These are phyloP conservation scores for Nicotiana paniculata DNA, from an alignment of 257 asterid species.

Conservation along the genomic window DNA sequence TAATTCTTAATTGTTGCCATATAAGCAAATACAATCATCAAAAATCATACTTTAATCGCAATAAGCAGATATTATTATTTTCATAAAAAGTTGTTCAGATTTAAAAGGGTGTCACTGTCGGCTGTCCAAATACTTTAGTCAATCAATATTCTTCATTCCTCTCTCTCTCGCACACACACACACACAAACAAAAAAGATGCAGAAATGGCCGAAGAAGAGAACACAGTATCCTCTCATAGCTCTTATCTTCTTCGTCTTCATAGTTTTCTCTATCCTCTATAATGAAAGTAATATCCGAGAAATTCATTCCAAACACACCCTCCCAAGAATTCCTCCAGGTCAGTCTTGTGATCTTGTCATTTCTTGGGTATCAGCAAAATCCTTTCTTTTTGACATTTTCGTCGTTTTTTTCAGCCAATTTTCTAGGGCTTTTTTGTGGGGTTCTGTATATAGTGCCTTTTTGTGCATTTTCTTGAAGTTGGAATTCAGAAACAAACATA, in stretches of 20 bases:
- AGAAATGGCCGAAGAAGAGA: constrained; percentile 61
- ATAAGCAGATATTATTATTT: not conserved
- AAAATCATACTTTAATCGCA: not conserved
- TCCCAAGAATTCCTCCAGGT: constrained; percentile 41
- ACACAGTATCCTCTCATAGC: constrained; percentile 53
- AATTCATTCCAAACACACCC: constrained; percentile 33
- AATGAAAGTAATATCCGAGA: constrained; percentile 46
- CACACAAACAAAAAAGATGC: constrained; percentile 23
- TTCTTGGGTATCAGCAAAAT: not conserved
- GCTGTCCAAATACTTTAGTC: not conserved
- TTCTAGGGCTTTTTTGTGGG: not conserved
- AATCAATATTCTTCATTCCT: not conserved
- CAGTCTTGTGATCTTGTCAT: not conserved
- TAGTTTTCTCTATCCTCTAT: constrained; percentile 50
- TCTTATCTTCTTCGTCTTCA: constrained; percentile 37
- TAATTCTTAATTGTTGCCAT: not conserved
- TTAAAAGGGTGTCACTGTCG: not conserved
- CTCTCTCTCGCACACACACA: constrained; percentile 5
- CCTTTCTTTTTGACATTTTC: not conserved
- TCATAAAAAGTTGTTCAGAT: not conserved
- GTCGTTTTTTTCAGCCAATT: not conserved
- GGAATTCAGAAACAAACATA: not conserved
- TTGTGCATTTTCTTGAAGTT: constrained; percentile 12
- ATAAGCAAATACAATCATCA: not conserved
- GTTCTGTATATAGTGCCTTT: not conserved